Base-by-base conservation (phyloP, 306 rosid species). In the Cucumis melo region DNA sequence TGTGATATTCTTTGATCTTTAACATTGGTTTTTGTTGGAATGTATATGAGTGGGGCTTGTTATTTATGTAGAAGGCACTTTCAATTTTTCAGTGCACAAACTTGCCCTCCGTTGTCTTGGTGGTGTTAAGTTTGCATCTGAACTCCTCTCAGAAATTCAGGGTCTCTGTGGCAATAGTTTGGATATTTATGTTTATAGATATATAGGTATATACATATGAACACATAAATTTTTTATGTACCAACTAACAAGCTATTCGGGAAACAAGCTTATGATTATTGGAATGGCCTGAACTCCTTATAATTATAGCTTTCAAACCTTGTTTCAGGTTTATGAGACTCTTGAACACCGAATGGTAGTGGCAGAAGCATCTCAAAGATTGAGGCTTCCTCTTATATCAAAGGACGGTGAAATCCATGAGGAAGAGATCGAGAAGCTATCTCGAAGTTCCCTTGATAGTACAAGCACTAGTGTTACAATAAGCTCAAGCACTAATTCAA, bases 321-420 rank as follows among this genome's bases (percentile, higher is more conserved):
- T 20, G 50, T 84, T 56, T 82, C 85, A 90, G 99, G 87, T 92
- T 42, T 92, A 86, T n/a, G 95, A 90, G 83, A 92, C 89, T 57
- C 80, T 94, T 75, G 97, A 94, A 84, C 97, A 92, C 79, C 87
- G 88, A 80, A 90, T 92, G 96, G 85, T 86, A 75, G 83, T 88
- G 42, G 96, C 96, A 41, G 97, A 94, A 87, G 96, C 99, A 24
- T 91, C 93, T 82, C 99, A 94, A 77, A 86, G 90, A 84, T 86
- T 89, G 85, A 92, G 96, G 80, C 87, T 94, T 65, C 99, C 97
- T 82, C 90, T 90, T 65, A 85, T 92, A 63, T 87, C 99, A 66
- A 94, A 92, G 86, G 97, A 92, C 75, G 99, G 96, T 67, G 96
- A 92, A 84, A 80, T 92, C 78, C 90, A 84, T 2, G 91, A 87